Conservation (phyloP, 225 moss, liverwort and hornwort species). For the Pseudoscleropodium purum region DNA sequence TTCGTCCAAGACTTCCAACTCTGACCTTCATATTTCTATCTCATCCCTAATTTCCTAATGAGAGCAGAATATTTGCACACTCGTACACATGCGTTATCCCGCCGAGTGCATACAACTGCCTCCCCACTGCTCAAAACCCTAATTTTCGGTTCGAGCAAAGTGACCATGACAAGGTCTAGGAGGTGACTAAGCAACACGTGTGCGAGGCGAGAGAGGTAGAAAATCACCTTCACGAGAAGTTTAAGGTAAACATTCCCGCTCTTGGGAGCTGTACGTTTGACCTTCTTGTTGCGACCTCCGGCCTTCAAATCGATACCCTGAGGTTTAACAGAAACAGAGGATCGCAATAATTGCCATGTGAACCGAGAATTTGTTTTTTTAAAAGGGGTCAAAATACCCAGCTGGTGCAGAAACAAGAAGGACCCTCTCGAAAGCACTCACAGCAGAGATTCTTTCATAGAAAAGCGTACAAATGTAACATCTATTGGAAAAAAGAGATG, state of each 20-base stretch:
- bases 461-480: no score
- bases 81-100: not conserved
- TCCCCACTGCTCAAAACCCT: not conserved
- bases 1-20: not conserved
- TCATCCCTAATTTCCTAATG: not conserved
- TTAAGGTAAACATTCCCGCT: conserved; percentile 82
- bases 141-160: not conserved
- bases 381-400: not conserved
- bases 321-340: not conserved
- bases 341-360: not conserved
- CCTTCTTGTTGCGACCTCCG: conserved; percentile 95
- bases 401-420: not conserved
- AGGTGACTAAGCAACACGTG: not conserved
- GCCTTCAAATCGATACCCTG: conserved; percentile 97
- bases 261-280: conserved; percentile 80
- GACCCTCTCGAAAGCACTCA: not conserved
- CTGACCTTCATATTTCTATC: not conserved
- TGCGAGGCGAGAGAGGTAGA: not conserved
- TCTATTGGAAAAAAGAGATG: not conserved
- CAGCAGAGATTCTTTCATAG: not conserved
- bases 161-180: not conserved
- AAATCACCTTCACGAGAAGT: conserved; percentile 69
- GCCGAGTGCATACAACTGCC: no score
- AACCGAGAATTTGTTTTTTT: not conserved
- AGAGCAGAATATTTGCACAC: not conserved